Base-by-base conservation (phyloP, 495 filamentous ascomycete species). In the Penicillium dipodomyicola region DNA sequence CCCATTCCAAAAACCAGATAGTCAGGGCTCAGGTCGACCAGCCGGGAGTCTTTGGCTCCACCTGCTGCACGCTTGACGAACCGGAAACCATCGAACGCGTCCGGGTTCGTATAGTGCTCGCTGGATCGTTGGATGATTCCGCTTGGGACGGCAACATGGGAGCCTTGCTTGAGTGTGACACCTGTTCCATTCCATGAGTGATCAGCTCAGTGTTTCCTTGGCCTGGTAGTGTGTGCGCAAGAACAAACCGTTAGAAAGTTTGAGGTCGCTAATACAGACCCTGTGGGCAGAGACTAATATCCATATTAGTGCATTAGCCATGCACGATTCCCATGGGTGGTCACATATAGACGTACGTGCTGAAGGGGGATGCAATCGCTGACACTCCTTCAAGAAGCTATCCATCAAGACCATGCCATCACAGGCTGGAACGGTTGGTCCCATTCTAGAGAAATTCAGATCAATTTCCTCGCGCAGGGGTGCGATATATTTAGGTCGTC, bases 301-400 rank as follows among this genome's bases (percentile, higher is more conserved):
- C 14, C 27, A 37, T n/a, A 17, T 58, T 48, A 29, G 1, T 45
- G 29, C 40, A 50, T 53, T 56, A 52, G 33, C 20, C 11, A 33
- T 19, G 35, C n/a, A 25, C 12, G 10, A 15, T n/a, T 29, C n/a
- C 14, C 14, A 32, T 1, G 23, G 23, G 25, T 17, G 30, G 4
- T 17, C 6, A 17, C 27, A 47, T 43, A 60, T 62, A 35, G 20
- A 61, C 57, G 54, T 55, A 67, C 65, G 49, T 22, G 65, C 62
- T 51, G 65, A 57, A 54, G 65, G 65, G 19, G 62, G 65, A 43
- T 65, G 62, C 37, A 70, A 39, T 7, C 67, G 60, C 53, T 61
- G 63, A 43, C 61, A 67, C 45, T 72, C 69, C 30, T 70, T 72
- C 15, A 70, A 35, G 41, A 72, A 68, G 52, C 63, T 67, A 23